Conservation (phyloP, 2,329 filamentous ascomycete genomes). For the Aspergillus tamarii region DNA sequence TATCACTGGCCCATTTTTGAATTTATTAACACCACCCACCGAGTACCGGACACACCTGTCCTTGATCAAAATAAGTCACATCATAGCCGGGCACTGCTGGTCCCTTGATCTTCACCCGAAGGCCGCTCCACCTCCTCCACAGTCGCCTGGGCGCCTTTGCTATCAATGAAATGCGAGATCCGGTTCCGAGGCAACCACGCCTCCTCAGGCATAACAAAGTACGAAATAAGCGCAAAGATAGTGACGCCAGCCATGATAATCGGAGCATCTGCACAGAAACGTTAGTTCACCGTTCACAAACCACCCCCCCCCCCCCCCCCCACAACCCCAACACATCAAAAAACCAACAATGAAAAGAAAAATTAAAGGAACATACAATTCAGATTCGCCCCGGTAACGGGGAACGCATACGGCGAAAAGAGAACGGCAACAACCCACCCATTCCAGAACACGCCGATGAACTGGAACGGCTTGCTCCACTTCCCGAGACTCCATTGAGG, state of each 20-base stretch:
- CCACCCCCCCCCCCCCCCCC: too few relatives aligned
- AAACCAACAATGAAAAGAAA: background rate
- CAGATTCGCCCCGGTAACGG: slow-evolving; percentile 47
- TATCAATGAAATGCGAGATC: slow-evolving; percentile 49
- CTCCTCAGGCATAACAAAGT: slow-evolving; percentile 53
- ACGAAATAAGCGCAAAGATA: slow-evolving; percentile 52
- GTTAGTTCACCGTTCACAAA: background rate
- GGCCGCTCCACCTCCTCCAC: slow-evolving; percentile 31
- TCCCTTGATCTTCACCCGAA: background rate
- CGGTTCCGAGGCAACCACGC: slow-evolving; percentile 51
- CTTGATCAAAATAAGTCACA: background rate
- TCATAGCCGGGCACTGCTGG: background rate
- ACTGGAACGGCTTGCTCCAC: slow-evolving; percentile 52
- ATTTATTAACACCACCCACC: background rate
- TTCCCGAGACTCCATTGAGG: slow-evolving; percentile 52
- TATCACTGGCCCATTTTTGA: background rate
- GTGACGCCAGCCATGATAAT: slow-evolving; percentile 57
- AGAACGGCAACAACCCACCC: slow-evolving; percentile 54
- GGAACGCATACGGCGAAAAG: slow-evolving; percentile 52
- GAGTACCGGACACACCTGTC: background rate
- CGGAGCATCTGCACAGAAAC: slow-evolving; percentile 44
- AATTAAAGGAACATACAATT: slow-evolving; percentile 43
- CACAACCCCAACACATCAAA: background rate
- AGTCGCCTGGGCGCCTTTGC: slow-evolving; percentile 34
- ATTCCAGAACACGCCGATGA: slow-evolving; percentile 54